Evolutionary conservation across 2,329 filamentous ascomycete genomes (phyloP).

Genomic region (Pestalotiopsis sp.): DNA sequence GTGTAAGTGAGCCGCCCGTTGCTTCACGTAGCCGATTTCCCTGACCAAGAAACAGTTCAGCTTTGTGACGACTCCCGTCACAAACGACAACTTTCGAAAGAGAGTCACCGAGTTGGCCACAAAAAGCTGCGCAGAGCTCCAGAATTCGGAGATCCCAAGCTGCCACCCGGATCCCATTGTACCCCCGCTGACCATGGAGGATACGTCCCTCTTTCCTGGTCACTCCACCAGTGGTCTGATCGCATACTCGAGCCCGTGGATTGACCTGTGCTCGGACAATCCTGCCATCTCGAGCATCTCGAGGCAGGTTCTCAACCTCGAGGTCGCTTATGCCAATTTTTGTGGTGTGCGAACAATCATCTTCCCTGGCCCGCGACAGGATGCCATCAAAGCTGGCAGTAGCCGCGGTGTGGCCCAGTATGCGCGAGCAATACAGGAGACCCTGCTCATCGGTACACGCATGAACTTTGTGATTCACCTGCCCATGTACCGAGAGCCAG

Average conservation of each 20-base stretch:
- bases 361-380: constrained; percentile 74
- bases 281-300: constrained; percentile 85
- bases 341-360: constrained; percentile 86
- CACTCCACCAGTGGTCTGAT: constrained; percentile 73
- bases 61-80: constrained; percentile 79
- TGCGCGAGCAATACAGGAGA: constrained; percentile 81
- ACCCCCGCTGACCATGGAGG: constrained; percentile 74
- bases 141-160: constrained; percentile 46
- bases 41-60: constrained; percentile 60
- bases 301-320: constrained; percentile 84
- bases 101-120: constrained; percentile 67
- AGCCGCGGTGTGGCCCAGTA: constrained; percentile 70
- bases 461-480: constrained; percentile 80
- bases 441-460: constrained; percentile 72
- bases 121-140: constrained; percentile 52
- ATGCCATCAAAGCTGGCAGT: constrained; percentile 54
- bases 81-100: constrained; percentile 71
- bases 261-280: constrained; percentile 83
- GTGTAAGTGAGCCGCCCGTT: constrained; percentile 55
- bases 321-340: constrained; percentile 94
- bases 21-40: neutral
- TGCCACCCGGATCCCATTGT: constrained; percentile 59
- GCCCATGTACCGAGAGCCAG: constrained; percentile 78
- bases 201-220: constrained; percentile 73
- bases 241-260: constrained; percentile 86